Base-by-base conservation (phyloP, 1,284 basidiomycete species). In the Fereydounia khargensis region DNA sequence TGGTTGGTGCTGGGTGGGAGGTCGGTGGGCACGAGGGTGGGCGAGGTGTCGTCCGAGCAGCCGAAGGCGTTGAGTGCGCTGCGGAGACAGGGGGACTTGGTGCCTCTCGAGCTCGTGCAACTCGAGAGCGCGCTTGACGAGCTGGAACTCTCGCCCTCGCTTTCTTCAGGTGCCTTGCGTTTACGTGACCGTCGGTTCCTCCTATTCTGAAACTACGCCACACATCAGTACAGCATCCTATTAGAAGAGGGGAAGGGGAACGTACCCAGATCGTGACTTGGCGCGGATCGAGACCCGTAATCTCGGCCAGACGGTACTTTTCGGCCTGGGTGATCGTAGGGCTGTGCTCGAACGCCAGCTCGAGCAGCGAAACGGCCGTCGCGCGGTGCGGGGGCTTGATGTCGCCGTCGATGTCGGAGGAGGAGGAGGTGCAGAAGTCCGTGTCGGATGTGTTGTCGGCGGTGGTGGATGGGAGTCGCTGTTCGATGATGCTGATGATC, bases 261-360 rank as follows among this genome's bases (percentile, higher is more conserved):
- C 71, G 61, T 45, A 73, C 71, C 72, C 70, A 74, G 30, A 74
- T 68, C 17, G 68, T 71, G 1, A 74, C 72, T 46, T 72, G 70
- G 19, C 68, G 59, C 14, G 72, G 72, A 39, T 62, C 38, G 11
- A 74, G 63, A 11, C 67, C 68, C 20, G 68, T 71, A 8, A 54
- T 55, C 23, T 68, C 47, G 13, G 72, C 65, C 8, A 74, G 49
- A 38, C 47, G 59, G 36, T 56, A 52, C 32, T 73, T 74, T 35
- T 74, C 72, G 11, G 72, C 68, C 46, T 59, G 68, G 6, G 68
- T 68, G 45, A 74, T 74, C 32, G 66, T 73, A 28, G 54, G 59
- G 11, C 65, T 58, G 36, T 66, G 59, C 3, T 47, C 38, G 40
- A 65, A 74, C n/a, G 66, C 72, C 35, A 41, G 57, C 39, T 74